Percentiles rank a stretch among this genome's conserved stretches.
These are phyloP conservation scores for Earliella scabrosa DNA, from an alignment of 1,284 basidiomycete species.

Conservation along the genomic window DNA sequence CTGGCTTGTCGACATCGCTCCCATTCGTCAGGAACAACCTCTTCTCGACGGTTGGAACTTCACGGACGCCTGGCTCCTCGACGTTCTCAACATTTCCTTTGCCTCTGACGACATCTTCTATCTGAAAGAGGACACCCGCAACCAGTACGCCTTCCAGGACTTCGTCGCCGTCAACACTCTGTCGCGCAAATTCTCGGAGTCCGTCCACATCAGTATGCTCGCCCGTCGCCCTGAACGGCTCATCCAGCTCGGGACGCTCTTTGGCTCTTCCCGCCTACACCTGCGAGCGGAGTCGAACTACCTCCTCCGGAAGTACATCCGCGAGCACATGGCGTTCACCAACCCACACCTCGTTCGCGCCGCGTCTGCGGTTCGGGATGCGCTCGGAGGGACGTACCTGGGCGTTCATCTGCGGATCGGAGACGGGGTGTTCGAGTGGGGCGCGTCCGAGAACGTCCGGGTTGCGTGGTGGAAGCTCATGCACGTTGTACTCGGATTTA, in stretches of 20 bases:
- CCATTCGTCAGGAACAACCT: conserved; percentile 40
- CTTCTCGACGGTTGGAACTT: conserved; percentile 53
- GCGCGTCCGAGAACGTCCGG: conserved; percentile 46
- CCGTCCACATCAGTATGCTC: conserved; percentile 50
- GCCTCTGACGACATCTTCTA: conserved; percentile 47
- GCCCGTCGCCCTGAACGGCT: conserved; percentile 46
- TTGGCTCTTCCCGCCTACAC: conserved; percentile 68
- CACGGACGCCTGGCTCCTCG: conserved; percentile 51
- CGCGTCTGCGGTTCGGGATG: conserved; percentile 44
- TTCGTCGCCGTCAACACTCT: conserved; percentile 31
- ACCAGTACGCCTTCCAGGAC: conserved; percentile 73
- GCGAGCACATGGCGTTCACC: conserved; percentile 55
- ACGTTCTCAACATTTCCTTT: conserved; percentile 37
- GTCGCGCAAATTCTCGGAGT: conserved; percentile 42
- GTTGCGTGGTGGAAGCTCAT: conserved; percentile 62
- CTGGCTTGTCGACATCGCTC: conserved; percentile 62
- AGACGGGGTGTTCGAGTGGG: conserved; percentile 61
- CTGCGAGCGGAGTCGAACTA: conserved; percentile 46
- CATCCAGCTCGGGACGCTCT: conserved; percentile 68
- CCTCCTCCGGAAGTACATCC: conserved; percentile 47
- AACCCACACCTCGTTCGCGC: conserved; percentile 49
- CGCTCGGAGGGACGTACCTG: conserved; percentile 58
- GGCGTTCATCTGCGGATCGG: conserved; percentile 70
- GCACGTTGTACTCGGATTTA: conserved; percentile 44
- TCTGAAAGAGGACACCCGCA: conserved; percentile 57